These are phyloP conservation scores for Platismatia glauca DNA, from an alignment of 495 filamentous ascomycete species.

Conservation along the genomic window DNA sequence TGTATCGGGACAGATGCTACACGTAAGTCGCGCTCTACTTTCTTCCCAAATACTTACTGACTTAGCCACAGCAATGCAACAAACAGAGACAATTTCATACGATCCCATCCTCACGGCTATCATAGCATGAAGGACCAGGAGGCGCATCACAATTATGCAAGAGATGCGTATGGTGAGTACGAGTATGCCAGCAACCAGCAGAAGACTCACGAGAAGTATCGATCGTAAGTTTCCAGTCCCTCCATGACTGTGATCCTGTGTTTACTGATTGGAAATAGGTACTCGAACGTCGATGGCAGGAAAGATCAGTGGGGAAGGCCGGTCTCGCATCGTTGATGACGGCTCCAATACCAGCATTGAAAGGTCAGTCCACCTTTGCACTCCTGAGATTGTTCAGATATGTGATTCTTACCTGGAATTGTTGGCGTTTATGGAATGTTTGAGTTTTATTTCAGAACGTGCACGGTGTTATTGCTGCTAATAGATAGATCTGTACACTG, in stretches of 20 bases:
- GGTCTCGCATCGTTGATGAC: not conserved
- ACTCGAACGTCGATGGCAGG: not conserved
- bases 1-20: not conserved
- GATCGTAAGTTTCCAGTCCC: not conserved
- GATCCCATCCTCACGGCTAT: not conserved
- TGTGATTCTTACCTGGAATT: no score
- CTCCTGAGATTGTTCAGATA: not conserved
- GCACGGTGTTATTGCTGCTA: no score
- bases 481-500: no score
- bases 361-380: not conserved
- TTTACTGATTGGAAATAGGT: not conserved
- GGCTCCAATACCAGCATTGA: not conserved
- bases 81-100: not conserved
- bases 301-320: not conserved
- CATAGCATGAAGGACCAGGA: not conserved
- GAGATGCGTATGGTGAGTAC: not conserved
- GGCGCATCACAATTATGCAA: not conserved
- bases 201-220: not conserved
- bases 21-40: not conserved
- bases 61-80: not conserved
- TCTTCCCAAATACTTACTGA: not conserved
- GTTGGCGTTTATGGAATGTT: no score
- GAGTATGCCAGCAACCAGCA: not conserved
- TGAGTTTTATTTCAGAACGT: not conserved
- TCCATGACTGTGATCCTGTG: not conserved